Conservation (phyloP, 768 basidiomycete species). For the Cytidiella melzeri region DNA sequence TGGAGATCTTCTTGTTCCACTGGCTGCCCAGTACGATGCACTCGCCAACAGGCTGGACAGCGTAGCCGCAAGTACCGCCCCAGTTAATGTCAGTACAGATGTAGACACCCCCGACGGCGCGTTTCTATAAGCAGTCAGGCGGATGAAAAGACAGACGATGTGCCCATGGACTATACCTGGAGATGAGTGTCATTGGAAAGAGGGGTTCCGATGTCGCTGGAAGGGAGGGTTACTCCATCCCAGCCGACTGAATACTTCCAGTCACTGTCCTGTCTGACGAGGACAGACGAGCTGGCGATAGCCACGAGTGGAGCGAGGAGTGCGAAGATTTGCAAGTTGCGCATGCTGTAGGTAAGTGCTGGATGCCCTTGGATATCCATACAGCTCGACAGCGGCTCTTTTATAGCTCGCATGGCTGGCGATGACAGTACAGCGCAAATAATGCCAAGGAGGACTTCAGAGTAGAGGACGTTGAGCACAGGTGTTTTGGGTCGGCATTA, state of each 20-base stretch:
- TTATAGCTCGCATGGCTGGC: too few relatives aligned
- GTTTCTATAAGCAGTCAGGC: background rate
- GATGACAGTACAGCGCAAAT: too few relatives aligned
- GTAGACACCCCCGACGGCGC: conserved; percentile 1
- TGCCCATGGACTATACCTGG: background rate
- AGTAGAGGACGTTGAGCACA: too few relatives aligned
- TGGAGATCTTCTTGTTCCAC: conserved; percentile 7
- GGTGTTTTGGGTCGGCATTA: too few relatives aligned
- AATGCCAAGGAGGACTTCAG: too few relatives aligned
- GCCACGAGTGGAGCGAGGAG: too few relatives aligned
- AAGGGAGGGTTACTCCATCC: background rate
- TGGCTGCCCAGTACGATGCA: conserved; percentile 3
- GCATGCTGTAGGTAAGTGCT: too few relatives aligned
- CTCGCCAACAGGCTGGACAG: background rate
- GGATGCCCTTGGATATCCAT: too few relatives aligned
- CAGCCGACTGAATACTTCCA: conserved; percentile 4
- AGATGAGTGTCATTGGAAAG: background rate
- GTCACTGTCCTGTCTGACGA: too few relatives aligned
- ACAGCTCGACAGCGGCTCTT: too few relatives aligned
- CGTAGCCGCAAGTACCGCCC: conserved; percentile 5
- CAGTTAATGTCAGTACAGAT: conserved; percentile 6
- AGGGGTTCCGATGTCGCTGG: background rate
- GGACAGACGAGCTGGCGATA: too few relatives aligned
- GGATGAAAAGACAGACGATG: background rate
- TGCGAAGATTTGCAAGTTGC: too few relatives aligned